These are phyloP conservation scores for Neurospora tetraspora DNA, from an alignment of 495 filamentous ascomycete species.

Conservation along the genomic window DNA sequence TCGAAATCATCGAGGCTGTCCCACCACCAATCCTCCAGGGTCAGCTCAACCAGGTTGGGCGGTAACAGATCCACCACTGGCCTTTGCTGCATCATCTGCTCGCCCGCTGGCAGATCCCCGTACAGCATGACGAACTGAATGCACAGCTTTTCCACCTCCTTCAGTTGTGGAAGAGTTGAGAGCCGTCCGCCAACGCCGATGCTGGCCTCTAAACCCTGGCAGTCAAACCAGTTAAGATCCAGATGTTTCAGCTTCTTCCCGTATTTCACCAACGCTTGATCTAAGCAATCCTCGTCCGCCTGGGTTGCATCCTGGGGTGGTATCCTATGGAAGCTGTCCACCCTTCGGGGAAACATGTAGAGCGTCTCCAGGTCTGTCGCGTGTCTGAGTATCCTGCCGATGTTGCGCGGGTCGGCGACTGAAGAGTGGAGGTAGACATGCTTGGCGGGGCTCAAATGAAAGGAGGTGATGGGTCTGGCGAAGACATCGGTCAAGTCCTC, in stretches of 20 bases:
- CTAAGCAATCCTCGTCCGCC: constrained; percentile 15
- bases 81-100: background rate
- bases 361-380: constrained; percentile 21
- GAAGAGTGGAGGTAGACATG: constrained; percentile 25
- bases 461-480: background rate
- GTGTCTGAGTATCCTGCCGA: constrained; percentile 16
- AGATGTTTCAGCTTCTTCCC: constrained; percentile 18
- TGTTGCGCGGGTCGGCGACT: constrained; percentile 13
- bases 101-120: constrained; percentile 5
- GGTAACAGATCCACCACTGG: constrained; percentile 17
- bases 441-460: constrained; percentile 1
- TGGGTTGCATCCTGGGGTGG: background rate
- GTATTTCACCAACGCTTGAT: constrained; percentile 13
- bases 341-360: constrained; percentile 19
- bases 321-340: background rate
- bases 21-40: constrained; percentile 28
- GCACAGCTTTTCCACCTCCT: constrained; percentile 14
- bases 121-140: constrained; percentile 19
- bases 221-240: constrained; percentile 20
- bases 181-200: constrained; percentile 21
- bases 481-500: background rate
- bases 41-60: constrained; percentile 21
- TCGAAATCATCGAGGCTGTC: constrained; percentile 6
- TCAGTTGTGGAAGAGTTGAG: constrained; percentile 10
- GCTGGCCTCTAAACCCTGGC: constrained; percentile 6